A percentile compares a stretch with the other conserved stretches of the same genome.
Conservation (phyloP, 306 rosid species). For the Acmispon strigosus region DNA sequence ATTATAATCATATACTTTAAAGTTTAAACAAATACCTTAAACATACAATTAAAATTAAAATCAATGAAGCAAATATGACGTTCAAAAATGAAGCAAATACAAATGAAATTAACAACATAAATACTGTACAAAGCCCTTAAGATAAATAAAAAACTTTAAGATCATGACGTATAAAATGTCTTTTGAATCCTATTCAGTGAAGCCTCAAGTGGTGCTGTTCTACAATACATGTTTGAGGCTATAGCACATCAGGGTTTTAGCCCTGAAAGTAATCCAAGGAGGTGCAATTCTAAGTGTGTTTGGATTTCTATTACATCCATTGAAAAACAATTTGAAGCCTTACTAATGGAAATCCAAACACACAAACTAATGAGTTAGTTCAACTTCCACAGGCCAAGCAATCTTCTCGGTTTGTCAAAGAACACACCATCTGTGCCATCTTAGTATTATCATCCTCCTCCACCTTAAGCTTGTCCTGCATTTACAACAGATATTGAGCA, state of each 20-base stretch:
- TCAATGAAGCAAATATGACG: neutral
- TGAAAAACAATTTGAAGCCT: too few species aligned
- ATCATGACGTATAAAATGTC: neutral
- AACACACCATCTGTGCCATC: conserved; percentile 88
- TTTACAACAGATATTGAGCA: neutral
- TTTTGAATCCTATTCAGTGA: neutral
- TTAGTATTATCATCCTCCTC: conserved; percentile 45
- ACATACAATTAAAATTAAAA: neutral
- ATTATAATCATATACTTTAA: neutral
- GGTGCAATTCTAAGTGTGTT: neutral
- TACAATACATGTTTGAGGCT: neutral
- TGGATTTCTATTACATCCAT: too few species aligned
- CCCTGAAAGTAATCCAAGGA: neutral
- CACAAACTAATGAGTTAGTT: neutral
- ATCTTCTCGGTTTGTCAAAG: conserved; percentile 71
- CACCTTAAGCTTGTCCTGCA: conserved; percentile 42
- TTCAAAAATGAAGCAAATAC: neutral
- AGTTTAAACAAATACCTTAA: neutral
- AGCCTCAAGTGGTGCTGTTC: neutral
- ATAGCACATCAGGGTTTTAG: neutral
- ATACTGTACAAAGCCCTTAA: conserved; percentile 26
- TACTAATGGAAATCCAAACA: too few species aligned
- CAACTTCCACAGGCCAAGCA: conserved; percentile 88
- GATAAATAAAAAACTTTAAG: neutral
- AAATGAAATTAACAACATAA: neutral